Base-by-base conservation (phyloP, 345 rosid genomes). In the Durio zibethinus region DNA sequence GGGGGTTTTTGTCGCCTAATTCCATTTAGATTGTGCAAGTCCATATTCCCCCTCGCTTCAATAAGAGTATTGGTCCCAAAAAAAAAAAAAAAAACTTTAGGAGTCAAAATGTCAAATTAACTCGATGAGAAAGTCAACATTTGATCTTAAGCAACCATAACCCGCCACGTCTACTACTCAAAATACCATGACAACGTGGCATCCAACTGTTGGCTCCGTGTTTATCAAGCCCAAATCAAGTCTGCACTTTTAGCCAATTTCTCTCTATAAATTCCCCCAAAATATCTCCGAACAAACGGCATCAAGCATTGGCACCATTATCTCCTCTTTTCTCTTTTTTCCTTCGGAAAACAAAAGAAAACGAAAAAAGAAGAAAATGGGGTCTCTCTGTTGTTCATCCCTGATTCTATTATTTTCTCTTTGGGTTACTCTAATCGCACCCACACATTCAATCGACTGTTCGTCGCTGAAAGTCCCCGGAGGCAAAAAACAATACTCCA, bases 401-500 rank as follows among this genome's bases (percentile, higher is more conserved):
- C 20, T 79, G 4, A 12, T 77, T 27, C 64, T 84, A 0, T 6
- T 76, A 40, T 8, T 82, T 29, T 65, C 80, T 40, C 48, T 88
- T n/a, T 83, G 63, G 43, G 16, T 73, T 42, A 29, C 81, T 29
- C 71, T 86, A 43, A 73, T 86, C 81, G 81, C 88, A 21, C 90
- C 92, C 4, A 76, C 86, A 10, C 59, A 75, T 60, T 82, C 98
- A 6, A 90, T 81, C 6, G 69, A 75, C 29, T 94, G 97, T 82
- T 38, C 83, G 1, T 83, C 98, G 0, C 93, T 87, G 78, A 87
- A 82, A n/a, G 77, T 42, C 4, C 66, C 70, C 65, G 43, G 43
- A 18, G 73, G 33, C 84, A 84, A 18, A 76, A 84, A 77, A 18
- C 63, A 29, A 4, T 93, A 73, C 84, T 4, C 80, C 7, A 78